Conservation (phyloP, 192 early-diverging fungal genomes). For the Phlyctochytrium planicorne region DNA sequence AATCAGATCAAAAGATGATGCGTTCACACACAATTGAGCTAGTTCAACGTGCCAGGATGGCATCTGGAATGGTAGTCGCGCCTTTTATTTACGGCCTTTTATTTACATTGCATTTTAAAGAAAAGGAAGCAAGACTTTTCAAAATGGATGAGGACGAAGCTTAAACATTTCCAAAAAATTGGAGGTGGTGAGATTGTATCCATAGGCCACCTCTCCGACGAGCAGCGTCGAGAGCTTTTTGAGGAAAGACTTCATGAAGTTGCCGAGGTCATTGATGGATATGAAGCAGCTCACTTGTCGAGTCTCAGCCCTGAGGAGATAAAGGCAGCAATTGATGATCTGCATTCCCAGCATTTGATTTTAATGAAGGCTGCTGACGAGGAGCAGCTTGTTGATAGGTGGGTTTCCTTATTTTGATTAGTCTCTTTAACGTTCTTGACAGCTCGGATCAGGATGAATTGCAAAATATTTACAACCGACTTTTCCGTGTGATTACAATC, state of each 20-base stretch:
- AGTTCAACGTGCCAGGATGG: conserved; percentile 39
- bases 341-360: conserved; percentile 48
- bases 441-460: conserved; percentile 45
- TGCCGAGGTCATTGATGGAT: conserved; percentile 32
- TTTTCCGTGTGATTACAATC: conserved; percentile 52
- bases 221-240: conserved; percentile 44
- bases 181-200: conserved; percentile 40
- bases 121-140: conserved; percentile 52
- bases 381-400: conserved; percentile 50
- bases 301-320: conserved; percentile 33
- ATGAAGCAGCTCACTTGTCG: conserved; percentile 41
- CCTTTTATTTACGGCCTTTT: not conserved
- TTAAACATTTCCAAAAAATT: conserved; percentile 44
- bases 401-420: conserved; percentile 2
- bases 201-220: conserved; percentile 43
- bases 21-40: conserved; percentile 49
- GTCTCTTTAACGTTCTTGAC: not conserved
- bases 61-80: conserved; percentile 21
- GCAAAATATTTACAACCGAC: conserved; percentile 33
- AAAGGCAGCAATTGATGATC: conserved; percentile 35
- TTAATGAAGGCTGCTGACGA: conserved; percentile 49
- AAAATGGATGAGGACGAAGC: conserved; percentile 54
- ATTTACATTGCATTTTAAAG: conserved; percentile 11
- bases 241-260: conserved; percentile 44
- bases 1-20: conserved; percentile 52